A percentile compares a stretch with the other conserved stretches of the same genome.
Evolutionary conservation across 345 rosid species (phyloP).

Genomic region (Euphorbia lathyris): DNA sequence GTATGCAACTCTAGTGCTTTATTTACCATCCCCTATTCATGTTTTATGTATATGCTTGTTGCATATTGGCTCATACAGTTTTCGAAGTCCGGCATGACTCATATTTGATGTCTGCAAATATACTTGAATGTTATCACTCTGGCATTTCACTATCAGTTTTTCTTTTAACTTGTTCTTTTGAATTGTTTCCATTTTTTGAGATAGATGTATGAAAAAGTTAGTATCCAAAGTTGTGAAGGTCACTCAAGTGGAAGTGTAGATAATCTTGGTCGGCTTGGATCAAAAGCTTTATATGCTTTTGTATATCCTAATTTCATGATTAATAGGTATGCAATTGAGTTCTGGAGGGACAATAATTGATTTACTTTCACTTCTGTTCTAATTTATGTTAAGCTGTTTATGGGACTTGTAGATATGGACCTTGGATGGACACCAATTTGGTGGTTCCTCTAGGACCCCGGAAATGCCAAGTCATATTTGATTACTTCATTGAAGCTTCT

Average conservation of each 20-base stretch:
- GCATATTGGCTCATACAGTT: background rate
- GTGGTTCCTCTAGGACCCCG: slow-evolving; percentile 70
- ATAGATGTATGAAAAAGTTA: slow-evolving; percentile 67
- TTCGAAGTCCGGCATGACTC: background rate
- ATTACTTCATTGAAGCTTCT: slow-evolving; percentile 71
- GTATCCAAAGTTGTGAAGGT: slow-evolving; percentile 79
- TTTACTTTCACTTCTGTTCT: background rate
- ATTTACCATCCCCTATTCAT: background rate
- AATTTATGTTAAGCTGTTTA: background rate
- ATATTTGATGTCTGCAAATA: background rate
- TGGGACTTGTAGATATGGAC: slow-evolving; percentile 59
- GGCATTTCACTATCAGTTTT: background rate
- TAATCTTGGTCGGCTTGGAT: slow-evolving; percentile 63
- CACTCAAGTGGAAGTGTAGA: slow-evolving; percentile 36
- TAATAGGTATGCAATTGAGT: slow-evolving; percentile 47
- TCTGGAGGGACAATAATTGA: background rate
- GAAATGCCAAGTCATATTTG: slow-evolving; percentile 75
- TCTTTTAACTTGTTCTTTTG: background rate
- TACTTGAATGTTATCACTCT: background rate
- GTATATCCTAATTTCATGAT: slow-evolving; percentile 97
- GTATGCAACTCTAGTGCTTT: slow-evolving; percentile 36
- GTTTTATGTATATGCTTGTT: background rate
- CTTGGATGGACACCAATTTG: slow-evolving; percentile 98
- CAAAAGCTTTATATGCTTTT: slow-evolving; percentile 74
- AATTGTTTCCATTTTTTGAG: slow-evolving; percentile 14